phyloP scores from a whole-genome alignment of 1,139 yeast genomes.

The Debaryomyces psychrophilus region DNA sequence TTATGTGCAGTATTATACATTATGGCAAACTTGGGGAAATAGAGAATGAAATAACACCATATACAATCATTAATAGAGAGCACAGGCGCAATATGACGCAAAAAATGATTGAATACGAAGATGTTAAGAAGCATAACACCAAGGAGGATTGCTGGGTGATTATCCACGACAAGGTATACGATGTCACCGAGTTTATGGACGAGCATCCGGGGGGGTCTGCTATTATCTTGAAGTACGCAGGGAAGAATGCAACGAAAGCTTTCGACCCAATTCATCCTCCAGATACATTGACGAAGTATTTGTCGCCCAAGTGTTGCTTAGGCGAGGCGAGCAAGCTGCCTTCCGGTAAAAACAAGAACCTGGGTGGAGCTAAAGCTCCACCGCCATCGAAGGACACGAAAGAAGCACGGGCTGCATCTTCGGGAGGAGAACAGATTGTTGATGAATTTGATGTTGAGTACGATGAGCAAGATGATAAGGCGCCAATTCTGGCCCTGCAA shows the following conservation, averaged over 20 bases:
- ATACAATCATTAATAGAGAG: background rate
- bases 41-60: background rate
- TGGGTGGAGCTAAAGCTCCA: constrained; percentile 2
- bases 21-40: background rate
- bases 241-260: constrained; percentile 61
- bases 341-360: constrained; percentile 13
- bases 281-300: constrained; percentile 61
- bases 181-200: constrained; percentile 49
- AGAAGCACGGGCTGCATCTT: constrained; percentile 1
- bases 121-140: constrained; percentile 41
- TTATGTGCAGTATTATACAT: background rate
- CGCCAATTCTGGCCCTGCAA: constrained; percentile 25
- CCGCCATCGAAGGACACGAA: constrained; percentile 8
- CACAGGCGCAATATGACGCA: background rate
- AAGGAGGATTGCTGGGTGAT: constrained; percentile 58
- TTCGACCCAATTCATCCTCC: constrained; percentile 83
- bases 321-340: constrained; percentile 35
- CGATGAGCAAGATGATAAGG: constrained; percentile 45
- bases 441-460: constrained; percentile 52
- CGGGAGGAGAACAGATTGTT: constrained; percentile 24
- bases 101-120: constrained; percentile 22
- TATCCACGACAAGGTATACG: constrained; percentile 54
- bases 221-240: constrained; percentile 56
- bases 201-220: constrained; percentile 61
- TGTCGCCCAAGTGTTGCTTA: constrained; percentile 33